A percentile compares a stretch with the other conserved stretches of the same genome.
These are phyloP conservation scores for Ceratopteris richardii DNA, from an alignment of 75 land plant species.

Conservation along the genomic window DNA sequence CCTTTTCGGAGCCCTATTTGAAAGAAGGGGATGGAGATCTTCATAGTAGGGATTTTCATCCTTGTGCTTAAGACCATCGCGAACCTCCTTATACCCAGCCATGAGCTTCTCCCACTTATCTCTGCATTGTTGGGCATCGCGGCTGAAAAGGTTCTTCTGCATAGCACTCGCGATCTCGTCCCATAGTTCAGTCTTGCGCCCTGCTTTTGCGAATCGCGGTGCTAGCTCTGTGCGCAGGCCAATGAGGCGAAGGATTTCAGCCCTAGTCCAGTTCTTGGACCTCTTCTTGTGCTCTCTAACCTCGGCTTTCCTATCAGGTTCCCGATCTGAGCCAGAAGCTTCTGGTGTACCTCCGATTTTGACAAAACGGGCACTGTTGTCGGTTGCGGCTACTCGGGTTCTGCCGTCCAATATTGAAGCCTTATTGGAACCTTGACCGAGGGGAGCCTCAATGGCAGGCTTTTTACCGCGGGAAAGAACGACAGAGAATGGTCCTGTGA, in stretches of 20 bases:
- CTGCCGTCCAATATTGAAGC: no score
- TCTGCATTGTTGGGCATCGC: slow-evolving; percentile 43
- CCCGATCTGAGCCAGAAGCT: neutral
- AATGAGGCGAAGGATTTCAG: slow-evolving; percentile 31
- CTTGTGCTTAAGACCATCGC: slow-evolving; percentile 31
- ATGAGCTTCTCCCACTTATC: no score
- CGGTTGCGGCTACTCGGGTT: no score
- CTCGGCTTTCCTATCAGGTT: slow-evolving; percentile 10
- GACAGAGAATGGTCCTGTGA: no score
- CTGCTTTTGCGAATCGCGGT: slow-evolving; percentile 33
- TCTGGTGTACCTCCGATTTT: no score
- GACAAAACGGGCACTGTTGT: no score
- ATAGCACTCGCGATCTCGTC: slow-evolving; percentile 35
- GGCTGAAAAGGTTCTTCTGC: slow-evolving; percentile 14
- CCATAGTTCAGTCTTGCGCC: slow-evolving; percentile 42
- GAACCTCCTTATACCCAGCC: slow-evolving; percentile 43
- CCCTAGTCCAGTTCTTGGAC: slow-evolving; percentile 45
- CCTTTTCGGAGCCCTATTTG: slow-evolving; percentile 23
- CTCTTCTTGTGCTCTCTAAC: slow-evolving; percentile 43
- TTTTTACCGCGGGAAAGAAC: no score
- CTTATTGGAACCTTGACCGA: no score
- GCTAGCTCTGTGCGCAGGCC: slow-evolving; percentile 27
- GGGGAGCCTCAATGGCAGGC: no score
- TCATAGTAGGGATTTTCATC: slow-evolving; percentile 47
- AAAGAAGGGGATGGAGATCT: slow-evolving; percentile 35